These are phyloP conservation scores for Hyphopichia fennica DNA, from an alignment of 1,139 yeast species.

Conservation along the genomic window DNA sequence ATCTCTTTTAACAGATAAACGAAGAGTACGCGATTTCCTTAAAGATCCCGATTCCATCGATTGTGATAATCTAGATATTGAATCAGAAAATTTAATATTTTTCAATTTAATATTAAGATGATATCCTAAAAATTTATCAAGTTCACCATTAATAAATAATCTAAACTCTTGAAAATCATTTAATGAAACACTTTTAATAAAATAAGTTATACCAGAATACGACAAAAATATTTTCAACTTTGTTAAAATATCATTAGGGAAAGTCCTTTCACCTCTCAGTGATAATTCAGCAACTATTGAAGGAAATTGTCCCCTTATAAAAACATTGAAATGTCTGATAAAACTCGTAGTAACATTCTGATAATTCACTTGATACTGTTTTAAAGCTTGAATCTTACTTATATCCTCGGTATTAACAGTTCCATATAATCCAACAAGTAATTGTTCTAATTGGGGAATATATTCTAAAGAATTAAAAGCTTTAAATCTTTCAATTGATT, in stretches of 20 bases:
- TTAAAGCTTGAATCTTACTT: slow-evolving; percentile 71
- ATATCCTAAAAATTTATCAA: slow-evolving; percentile 30
- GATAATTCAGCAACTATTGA: slow-evolving; percentile 30
- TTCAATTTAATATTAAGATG: slow-evolving; percentile 24
- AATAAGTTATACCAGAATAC: slow-evolving; percentile 63
- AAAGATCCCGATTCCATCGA: slow-evolving; percentile 15
- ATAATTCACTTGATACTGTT: slow-evolving; percentile 64
- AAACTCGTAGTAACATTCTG: slow-evolving; percentile 59
- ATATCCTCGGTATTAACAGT: slow-evolving; percentile 62
- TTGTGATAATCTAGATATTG: slow-evolving; percentile 8
- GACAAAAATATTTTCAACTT: slow-evolving; percentile 47
- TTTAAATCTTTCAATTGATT: slow-evolving; percentile 45
- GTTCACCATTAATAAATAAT: slow-evolving; percentile 22
- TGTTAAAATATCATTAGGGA: slow-evolving; percentile 23
- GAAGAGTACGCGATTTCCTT: slow-evolving; percentile 33
- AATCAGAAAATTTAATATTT: slow-evolving; percentile 16
- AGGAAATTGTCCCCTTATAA: slow-evolving; percentile 45
- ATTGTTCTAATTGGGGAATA: slow-evolving; percentile 53
- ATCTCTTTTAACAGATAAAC: slow-evolving; percentile 30
- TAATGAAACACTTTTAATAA: slow-evolving; percentile 58
- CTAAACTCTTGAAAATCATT: slow-evolving; percentile 30
- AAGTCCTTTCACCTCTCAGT: slow-evolving; percentile 21
- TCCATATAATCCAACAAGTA: slow-evolving; percentile 58
- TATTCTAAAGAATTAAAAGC: slow-evolving; percentile 50
- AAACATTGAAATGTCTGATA: slow-evolving; percentile 46